A percentile compares a stretch with the other conserved stretches of the same genome.
Evolutionary conservation across 495 filamentous ascomycete species (phyloP).

Genomic region (Penicillium ucsense): DNA sequence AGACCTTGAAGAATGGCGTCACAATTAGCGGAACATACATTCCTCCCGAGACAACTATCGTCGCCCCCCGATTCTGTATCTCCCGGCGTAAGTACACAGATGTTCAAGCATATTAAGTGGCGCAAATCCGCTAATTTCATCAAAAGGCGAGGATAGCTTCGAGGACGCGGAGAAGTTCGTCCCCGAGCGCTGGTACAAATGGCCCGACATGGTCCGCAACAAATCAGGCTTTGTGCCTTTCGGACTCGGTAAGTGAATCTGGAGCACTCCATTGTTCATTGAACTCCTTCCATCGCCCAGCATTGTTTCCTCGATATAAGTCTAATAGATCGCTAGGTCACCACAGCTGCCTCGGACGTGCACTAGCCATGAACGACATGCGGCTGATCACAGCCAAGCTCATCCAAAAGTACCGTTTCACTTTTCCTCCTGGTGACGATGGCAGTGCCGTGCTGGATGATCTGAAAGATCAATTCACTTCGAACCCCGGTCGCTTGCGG

Average conservation of each 20-base stretch:
- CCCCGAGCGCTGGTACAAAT: slow-evolving; percentile 44
- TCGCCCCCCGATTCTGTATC: slow-evolving; percentile 30
- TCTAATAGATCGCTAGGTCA: slow-evolving; percentile 1
- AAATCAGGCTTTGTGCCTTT: slow-evolving; percentile 45
- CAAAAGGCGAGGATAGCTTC: slow-evolving; percentile 24
- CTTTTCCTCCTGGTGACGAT: slow-evolving; percentile 31
- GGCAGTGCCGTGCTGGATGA: slow-evolving; percentile 24
- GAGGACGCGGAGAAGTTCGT: slow-evolving; percentile 32
- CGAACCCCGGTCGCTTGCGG: slow-evolving; percentile 16
- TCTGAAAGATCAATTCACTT: slow-evolving; percentile 36
- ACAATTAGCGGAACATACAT: slow-evolving; percentile 13
- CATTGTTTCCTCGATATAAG: no score
- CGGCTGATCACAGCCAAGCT: slow-evolving; percentile 33
- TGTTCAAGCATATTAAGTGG: background rate
- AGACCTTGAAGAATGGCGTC: slow-evolving; percentile 15
- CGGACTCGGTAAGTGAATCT: slow-evolving; percentile 19
- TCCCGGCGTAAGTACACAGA: slow-evolving; percentile 23
- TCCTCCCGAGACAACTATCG: slow-evolving; percentile 16
- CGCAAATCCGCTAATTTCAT: background rate
- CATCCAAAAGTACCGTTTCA: slow-evolving; percentile 32
- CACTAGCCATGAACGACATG: slow-evolving; percentile 41
- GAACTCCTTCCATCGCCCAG: no score
- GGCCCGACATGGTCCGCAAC: slow-evolving; percentile 39
- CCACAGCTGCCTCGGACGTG: slow-evolving; percentile 38
- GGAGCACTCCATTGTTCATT: background rate